A percentile compares a stretch with the other conserved stretches of the same genome.
Conservation (phyloP, 208 protist genomes). For the Acanthamoeba triangularis region DNA sequence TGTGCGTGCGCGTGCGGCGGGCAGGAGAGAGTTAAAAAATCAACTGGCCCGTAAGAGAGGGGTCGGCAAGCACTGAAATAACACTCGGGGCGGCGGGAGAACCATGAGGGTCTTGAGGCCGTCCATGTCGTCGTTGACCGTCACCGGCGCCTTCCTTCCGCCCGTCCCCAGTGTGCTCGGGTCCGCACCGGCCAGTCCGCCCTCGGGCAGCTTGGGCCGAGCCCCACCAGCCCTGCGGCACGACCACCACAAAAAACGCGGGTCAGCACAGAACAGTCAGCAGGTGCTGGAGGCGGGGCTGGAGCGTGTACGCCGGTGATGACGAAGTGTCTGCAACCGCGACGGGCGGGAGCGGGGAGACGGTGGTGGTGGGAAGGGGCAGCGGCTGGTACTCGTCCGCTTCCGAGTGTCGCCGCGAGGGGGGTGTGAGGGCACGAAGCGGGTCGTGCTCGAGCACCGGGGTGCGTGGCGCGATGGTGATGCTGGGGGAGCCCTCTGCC, state of each 20-base stretch:
- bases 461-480: conserved; percentile 46
- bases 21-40: neutral
- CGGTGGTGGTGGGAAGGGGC: neutral
- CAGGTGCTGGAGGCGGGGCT: no score
- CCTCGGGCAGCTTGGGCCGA: neutral
- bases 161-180: neutral
- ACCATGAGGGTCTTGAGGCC: conserved; percentile 56
- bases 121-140: conserved; percentile 55
- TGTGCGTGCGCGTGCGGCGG: neutral
- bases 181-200: neutral
- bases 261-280: neutral
- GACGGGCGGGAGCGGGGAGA: neutral
- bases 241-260: neutral
- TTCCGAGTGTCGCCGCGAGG: neutral
- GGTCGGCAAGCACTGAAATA: neutral
- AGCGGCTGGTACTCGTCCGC: neutral
- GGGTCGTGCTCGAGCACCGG: conserved; percentile 34
- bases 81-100: neutral
- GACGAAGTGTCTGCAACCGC: no score
- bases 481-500: neutral
- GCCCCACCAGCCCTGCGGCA: no score
- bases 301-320: no score
- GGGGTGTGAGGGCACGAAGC: neutral
- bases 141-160: neutral
- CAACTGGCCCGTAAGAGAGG: no score